A percentile compares a stretch with the other conserved stretches of the same genome.
phyloP scores from a whole-genome alignment of 805 yeast species.

The Metschnikowia borealis region DNA sequence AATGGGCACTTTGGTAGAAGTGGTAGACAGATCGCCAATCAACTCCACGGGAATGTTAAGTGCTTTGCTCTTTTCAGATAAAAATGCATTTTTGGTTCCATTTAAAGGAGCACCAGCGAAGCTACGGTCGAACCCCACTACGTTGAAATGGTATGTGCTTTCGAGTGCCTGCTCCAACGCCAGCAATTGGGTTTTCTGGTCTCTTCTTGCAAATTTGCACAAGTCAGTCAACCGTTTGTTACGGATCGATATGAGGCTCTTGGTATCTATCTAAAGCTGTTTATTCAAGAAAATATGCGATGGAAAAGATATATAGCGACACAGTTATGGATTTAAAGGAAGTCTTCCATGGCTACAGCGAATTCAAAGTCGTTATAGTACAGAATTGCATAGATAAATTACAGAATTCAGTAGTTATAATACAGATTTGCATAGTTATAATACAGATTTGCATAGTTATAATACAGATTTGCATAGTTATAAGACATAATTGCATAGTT shows the following conservation, averaged over 20 bases:
- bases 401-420: too few relatives aligned
- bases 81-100: slow-evolving; percentile 21
- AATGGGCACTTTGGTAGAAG: slow-evolving; percentile 24
- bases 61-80: slow-evolving; percentile 10
- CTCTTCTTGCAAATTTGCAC: slow-evolving; percentile 35
- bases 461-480: too few relatives aligned
- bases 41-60: slow-evolving; percentile 34
- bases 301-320: too few relatives aligned
- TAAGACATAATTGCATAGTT: too few relatives aligned
- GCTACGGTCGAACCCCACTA: slow-evolving; percentile 39
- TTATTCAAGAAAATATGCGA: too few relatives aligned
- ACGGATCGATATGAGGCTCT: slow-evolving; percentile 28
- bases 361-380: too few relatives aligned
- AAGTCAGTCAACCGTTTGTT: slow-evolving; percentile 32
- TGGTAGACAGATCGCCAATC: slow-evolving; percentile 34
- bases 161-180: slow-evolving; percentile 29
- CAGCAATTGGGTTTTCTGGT: slow-evolving; percentile 27
- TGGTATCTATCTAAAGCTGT: slow-evolving; percentile 29
- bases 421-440: too few relatives aligned
- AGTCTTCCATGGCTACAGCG: too few relatives aligned
- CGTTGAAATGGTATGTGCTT: slow-evolving; percentile 33
- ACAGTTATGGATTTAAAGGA: too few relatives aligned
- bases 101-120: slow-evolving; percentile 37
- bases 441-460: too few relatives aligned
- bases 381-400: too few relatives aligned